Percentiles rank a stretch among this genome's conserved stretches.
These are phyloP conservation scores for Byssochlamys sp. DNA, from an alignment of 2,329 filamentous ascomycete genomes.

Conservation along the genomic window DNA sequence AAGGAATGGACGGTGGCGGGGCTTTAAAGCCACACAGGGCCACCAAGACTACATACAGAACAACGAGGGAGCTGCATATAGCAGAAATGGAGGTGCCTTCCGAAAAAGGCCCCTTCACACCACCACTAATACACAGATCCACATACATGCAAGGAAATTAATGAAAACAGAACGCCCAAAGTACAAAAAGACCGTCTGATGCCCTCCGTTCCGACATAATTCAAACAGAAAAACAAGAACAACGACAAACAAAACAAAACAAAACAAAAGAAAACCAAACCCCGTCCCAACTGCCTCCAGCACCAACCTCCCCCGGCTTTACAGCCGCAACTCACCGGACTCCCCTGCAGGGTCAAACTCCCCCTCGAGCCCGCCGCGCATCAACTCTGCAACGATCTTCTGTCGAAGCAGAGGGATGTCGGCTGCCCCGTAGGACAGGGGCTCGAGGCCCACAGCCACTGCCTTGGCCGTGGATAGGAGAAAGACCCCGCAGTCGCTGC, in stretches of 20 bases:
- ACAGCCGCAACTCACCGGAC: constrained; percentile 15
- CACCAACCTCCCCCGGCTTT: constrained; percentile 3
- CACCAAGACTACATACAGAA: neutral
- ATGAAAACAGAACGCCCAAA: neutral
- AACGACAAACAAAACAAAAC: neutral
- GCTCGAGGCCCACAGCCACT: constrained; percentile 36
- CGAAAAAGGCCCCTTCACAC: constrained; percentile 1
- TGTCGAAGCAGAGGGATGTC: constrained; percentile 33
- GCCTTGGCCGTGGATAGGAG: constrained; percentile 41
- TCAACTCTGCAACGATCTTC: constrained; percentile 41
- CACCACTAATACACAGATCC: neutral
- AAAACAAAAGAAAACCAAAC: neutral
- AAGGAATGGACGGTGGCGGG: neutral
- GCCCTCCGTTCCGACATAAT: neutral
- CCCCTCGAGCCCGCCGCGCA: constrained; percentile 36
- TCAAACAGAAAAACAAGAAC: constrained; percentile 1
- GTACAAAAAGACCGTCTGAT: neutral
- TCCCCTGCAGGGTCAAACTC: constrained; percentile 28
- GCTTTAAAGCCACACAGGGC: constrained; percentile 1
- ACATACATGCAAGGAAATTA: constrained; percentile 1
- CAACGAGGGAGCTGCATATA: neutral
- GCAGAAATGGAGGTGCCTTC: constrained; percentile 1
- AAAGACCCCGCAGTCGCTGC: constrained; percentile 43
- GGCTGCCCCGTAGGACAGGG: constrained; percentile 30
- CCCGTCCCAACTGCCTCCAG: neutral